These are phyloP conservation scores for Flaveria trinervia DNA, from an alignment of 129 eudicot species.

Conservation along the genomic window DNA sequence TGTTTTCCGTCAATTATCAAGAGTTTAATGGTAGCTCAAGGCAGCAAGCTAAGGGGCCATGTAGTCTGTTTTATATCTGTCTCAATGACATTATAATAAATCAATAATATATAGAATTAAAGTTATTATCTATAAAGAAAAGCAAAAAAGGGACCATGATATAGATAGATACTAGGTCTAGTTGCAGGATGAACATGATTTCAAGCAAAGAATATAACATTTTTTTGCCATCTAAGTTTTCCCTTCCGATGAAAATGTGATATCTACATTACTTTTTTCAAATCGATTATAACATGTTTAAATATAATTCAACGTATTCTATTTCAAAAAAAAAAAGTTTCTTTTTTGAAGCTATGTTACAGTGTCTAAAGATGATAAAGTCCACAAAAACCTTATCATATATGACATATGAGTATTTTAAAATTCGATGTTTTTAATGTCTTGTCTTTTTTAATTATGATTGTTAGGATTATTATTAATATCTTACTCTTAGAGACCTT, in stretches of 20 bases:
- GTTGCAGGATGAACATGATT: background rate
- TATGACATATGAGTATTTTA: background rate
- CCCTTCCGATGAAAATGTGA: constrained; percentile 18
- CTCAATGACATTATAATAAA: constrained; percentile 11
- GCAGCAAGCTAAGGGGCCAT: constrained; percentile 6
- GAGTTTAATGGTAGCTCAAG: constrained; percentile 24
- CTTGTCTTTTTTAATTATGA: background rate
- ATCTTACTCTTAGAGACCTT: no score
- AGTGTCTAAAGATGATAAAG: no score
- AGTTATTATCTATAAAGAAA: background rate
- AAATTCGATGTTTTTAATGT: background rate
- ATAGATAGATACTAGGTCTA: constrained; percentile 4
- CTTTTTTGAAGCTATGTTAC: background rate
- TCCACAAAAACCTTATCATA: background rate
- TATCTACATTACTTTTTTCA: background rate
- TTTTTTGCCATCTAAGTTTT: constrained; percentile 19
- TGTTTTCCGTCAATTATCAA: constrained; percentile 6
- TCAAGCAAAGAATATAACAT: constrained; percentile 38
- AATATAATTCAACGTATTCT: background rate
- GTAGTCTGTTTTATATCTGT: constrained; percentile 11
- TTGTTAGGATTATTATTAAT: background rate
- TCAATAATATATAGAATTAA: background rate
- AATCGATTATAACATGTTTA: background rate
- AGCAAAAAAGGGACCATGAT: constrained; percentile 33
- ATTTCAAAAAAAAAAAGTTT: background rate